A percentile compares a stretch with the other conserved stretches of the same genome.
Evolutionary conservation across 2,329 filamentous ascomycete species (phyloP).

Genomic region (Talaromyces sp.): DNA sequence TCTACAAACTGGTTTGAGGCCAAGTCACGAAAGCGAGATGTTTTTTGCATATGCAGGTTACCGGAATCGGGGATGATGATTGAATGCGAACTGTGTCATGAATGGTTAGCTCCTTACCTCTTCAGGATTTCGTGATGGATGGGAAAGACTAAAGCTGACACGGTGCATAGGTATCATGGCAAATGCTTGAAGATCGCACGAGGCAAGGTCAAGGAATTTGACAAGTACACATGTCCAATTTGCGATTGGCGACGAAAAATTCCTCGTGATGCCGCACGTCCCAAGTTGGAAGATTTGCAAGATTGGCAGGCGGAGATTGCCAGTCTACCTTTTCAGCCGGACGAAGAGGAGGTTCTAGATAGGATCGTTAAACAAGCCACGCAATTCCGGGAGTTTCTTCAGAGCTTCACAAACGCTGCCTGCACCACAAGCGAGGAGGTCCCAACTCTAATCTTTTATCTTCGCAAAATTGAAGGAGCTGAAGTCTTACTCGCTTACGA

Average conservation of each 20-base stretch:
- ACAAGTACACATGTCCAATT: slow-evolving; percentile 96
- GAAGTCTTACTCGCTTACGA: slow-evolving; percentile 87
- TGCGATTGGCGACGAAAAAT: slow-evolving; percentile 98
- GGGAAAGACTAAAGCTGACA: neutral
- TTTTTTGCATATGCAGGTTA: slow-evolving; percentile 94
- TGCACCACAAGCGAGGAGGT: slow-evolving; percentile 80
- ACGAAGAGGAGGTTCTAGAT: slow-evolving; percentile 83
- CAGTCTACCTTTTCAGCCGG: slow-evolving; percentile 82
- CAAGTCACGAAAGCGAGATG: slow-evolving; percentile 64
- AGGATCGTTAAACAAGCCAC: slow-evolving; percentile 81
- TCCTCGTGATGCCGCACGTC: slow-evolving; percentile 88
- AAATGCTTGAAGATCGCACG: slow-evolving; percentile 97
- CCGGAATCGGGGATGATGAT: slow-evolving; percentile 99
- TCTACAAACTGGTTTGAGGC: slow-evolving; percentile 30
- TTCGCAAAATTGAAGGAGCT: slow-evolving; percentile 94
- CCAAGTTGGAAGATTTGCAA: slow-evolving; percentile 85
- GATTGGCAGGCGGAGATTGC: slow-evolving; percentile 79
- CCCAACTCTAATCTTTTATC: slow-evolving; percentile 85
- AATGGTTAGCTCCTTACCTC: slow-evolving; percentile 63
- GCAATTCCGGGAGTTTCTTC: slow-evolving; percentile 76
- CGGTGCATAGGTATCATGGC: slow-evolving; percentile 72
- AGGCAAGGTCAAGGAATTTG: slow-evolving; percentile 96
- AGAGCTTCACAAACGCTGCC: slow-evolving; percentile 72
- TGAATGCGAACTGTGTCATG: slow-evolving; percentile 94
- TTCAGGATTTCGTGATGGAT: neutral